These are phyloP conservation scores for Populus trichocarpa DNA, from an alignment of 441 rosid species.

Conservation along the genomic window DNA sequence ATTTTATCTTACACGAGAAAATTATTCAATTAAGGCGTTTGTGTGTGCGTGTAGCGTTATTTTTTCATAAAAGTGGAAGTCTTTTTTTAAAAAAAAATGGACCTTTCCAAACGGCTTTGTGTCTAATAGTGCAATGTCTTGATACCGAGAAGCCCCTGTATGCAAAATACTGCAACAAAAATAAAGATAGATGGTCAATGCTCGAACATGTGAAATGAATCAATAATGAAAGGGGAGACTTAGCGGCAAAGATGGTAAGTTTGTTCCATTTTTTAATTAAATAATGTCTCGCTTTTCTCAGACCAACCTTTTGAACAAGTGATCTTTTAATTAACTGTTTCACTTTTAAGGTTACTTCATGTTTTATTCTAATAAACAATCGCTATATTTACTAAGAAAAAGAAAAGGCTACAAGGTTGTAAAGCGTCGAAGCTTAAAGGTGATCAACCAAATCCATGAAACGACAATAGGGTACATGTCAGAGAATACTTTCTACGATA, in stretches of 20 bases:
- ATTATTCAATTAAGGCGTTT: background rate
- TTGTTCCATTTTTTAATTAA: background rate
- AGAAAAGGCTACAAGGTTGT: background rate
- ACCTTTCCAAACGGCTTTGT: slow-evolving; percentile 69
- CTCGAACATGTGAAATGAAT: background rate
- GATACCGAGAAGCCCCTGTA: slow-evolving; percentile 46
- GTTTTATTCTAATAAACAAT: too few relatives aligned
- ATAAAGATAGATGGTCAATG: background rate
- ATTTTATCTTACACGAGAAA: background rate
- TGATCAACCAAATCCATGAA: background rate
- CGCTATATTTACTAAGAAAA: background rate
- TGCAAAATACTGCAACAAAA: slow-evolving; percentile 44
- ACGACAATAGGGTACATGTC: background rate
- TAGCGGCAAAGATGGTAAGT: background rate
- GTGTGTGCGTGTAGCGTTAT: background rate
- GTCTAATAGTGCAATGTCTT: slow-evolving; percentile 63
- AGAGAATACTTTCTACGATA: background rate
- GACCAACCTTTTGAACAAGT: background rate
- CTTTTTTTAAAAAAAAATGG: background rate
- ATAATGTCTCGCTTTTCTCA: background rate
- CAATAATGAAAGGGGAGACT: background rate
- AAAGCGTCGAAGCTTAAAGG: background rate
- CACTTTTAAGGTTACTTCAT: background rate
- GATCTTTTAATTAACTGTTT: background rate
- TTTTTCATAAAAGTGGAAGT: too few relatives aligned